phyloP scores from a whole-genome alignment of 208 protist species.

The Crithidia bombi region DNA sequence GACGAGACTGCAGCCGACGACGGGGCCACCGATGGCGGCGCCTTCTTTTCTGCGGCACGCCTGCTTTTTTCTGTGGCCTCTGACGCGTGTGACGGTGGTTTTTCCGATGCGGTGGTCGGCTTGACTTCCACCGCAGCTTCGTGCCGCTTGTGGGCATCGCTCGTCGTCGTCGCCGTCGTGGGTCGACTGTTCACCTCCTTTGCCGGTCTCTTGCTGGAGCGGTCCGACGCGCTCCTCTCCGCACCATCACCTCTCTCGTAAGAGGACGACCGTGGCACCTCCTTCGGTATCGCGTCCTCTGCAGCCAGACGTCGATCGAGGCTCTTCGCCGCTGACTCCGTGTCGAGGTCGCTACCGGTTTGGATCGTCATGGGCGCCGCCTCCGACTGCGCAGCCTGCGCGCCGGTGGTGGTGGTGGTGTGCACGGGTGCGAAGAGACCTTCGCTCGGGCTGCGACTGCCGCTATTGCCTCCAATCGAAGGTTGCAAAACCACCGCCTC shows the following conservation, averaged over 20 bases:
- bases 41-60: background rate
- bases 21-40: background rate
- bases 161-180: background rate
- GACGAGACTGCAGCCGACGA: background rate
- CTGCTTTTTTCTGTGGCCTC: background rate
- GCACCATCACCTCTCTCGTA: background rate
- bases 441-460: constrained; percentile 22
- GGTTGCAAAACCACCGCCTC: constrained; percentile 21
- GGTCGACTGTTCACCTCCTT: background rate
- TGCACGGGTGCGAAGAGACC: background rate
- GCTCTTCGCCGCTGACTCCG: background rate
- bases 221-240: background rate
- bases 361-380: constrained; percentile 4
- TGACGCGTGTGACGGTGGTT: background rate
- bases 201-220: background rate
- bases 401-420: background rate
- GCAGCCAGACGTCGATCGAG: too few relatives aligned
- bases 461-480: constrained; percentile 2
- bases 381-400: background rate
- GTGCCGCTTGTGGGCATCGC: background rate
- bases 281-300: background rate
- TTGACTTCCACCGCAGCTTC: background rate
- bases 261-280: background rate
- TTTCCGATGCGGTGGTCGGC: background rate
- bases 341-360: background rate